Base-by-base conservation (phyloP, 164 flowering plant genomes). In the Magnolia changhungtana region DNA sequence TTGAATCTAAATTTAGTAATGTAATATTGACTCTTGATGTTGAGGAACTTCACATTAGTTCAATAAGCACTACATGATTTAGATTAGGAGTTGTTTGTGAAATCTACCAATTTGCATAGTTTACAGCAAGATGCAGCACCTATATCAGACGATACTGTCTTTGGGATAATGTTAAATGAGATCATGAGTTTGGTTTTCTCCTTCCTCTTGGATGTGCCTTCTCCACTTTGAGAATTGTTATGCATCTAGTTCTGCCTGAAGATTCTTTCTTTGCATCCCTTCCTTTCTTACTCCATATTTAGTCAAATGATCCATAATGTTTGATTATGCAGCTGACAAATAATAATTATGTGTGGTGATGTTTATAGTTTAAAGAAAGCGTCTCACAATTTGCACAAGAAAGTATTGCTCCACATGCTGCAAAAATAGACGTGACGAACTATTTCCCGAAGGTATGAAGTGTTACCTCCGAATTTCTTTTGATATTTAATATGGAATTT, bases 291-390 rank as follows among this genome's bases (percentile, higher is more conserved):
- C 45, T 37, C 6, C 45, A 37, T 37, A 37, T 37, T 37, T 37
- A 3, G 45, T 37, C 6, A 37, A 37, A 37, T 37, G 45, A 37
- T 37, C 45, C 45, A 37, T 37, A 37, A 37, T 37, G 45, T 37
- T 37, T 37, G 45, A 37, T 37, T 37, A 37, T 37, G 45, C 45
- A 37, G 45, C 45, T 37, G 45, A 37, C 45, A 37, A 37, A 37
- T 37, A 0, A 72, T 20, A 63, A 24, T 74, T 9, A 74, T 71
- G 21, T 52, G 8, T 75, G 14, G 11, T 50, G 7, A 69, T 50
- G 70, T 11, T 83, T 71, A 55, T 90, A 96, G 99, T 96, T 96
- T 72, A 96, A 96, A 81, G 97, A 94, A 82, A 94, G 99, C 75
- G 94, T 94, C 21, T 73, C 90, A 1, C 96, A 91, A 73, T 96